These are phyloP conservation scores for Tephrocybe sp. DNA, from an alignment of 768 basidiomycete genomes.

Conservation along the genomic window DNA sequence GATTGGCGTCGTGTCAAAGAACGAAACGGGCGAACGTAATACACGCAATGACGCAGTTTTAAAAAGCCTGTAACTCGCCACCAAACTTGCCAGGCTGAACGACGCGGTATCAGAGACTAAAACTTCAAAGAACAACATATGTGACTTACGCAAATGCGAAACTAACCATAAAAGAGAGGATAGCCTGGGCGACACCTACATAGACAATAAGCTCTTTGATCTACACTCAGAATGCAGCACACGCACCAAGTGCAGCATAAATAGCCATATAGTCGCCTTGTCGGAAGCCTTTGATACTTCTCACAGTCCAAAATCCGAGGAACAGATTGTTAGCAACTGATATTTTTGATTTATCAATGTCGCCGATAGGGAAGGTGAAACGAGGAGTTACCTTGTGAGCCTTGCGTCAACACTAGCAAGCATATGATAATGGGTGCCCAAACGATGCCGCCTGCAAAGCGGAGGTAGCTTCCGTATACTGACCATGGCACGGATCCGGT, in stretches of 20 bases:
- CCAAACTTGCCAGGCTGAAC: conserved; percentile 34
- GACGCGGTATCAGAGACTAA: not conserved
- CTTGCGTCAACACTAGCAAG: conserved; percentile 43
- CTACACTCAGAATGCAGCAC: not conserved
- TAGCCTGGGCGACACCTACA: conserved; percentile 44
- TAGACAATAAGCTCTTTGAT: not conserved
- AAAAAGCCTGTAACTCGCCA: conserved; percentile 50
- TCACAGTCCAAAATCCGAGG: conserved; percentile 70
- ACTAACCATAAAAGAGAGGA: conserved; percentile 49
- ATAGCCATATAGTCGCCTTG: conserved; percentile 69
- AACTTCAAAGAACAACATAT: not conserved
- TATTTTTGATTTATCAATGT: not conserved
- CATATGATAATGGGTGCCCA: conserved; percentile 46
- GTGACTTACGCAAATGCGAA: conserved; percentile 46
- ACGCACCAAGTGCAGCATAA: conserved; percentile 42
- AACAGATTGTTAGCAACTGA: conserved; percentile 62
- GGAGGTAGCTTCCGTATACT: conserved; percentile 47
- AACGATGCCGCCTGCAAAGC: conserved; percentile 42
- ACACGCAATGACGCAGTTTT: conserved; percentile 52
- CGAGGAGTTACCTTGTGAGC: conserved; percentile 50
- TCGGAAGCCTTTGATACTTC: conserved; percentile 49
- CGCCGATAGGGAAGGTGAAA: not conserved
- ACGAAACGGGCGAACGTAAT: conserved; percentile 56
- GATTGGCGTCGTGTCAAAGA: conserved; percentile 73
- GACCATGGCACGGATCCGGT: conserved; percentile 49